Evolutionary conservation across 257 asterid genomes (phyloP).

Genomic region (Phtheirospermum japonicum): DNA sequence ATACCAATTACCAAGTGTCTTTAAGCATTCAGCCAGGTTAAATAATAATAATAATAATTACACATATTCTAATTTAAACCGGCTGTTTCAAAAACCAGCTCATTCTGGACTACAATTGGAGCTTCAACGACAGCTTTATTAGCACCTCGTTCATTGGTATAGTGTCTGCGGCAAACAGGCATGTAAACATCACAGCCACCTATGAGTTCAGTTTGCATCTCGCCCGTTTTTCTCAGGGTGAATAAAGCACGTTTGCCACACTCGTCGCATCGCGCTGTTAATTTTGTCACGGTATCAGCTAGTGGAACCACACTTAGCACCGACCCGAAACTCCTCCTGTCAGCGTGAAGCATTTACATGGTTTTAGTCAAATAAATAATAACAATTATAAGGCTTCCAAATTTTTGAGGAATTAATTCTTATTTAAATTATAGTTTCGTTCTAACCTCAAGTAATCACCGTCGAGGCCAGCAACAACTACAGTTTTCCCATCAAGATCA

Average conservation of each 20-base stretch:
- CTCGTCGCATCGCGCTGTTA: constrained; percentile 74
- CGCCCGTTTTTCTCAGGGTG: constrained; percentile 66
- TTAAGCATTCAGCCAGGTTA: too few species aligned
- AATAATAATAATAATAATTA: too few species aligned
- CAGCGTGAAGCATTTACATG: neutral
- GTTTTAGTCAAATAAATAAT: too few species aligned
- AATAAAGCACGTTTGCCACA: constrained; percentile 70
- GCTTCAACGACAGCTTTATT: constrained; percentile 20
- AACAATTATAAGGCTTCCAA: too few species aligned
- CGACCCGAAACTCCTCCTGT: constrained; percentile 64
- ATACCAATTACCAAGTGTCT: too few species aligned
- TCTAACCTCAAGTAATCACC: constrained; percentile 77
- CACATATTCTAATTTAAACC: too few species aligned
- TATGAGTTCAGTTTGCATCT: constrained; percentile 59
- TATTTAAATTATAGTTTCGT: neutral
- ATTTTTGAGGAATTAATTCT: neutral
- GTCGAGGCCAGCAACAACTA: constrained; percentile 85
- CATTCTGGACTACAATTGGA: neutral
- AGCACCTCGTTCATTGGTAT: constrained; percentile 35
- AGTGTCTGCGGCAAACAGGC: constrained; percentile 92
- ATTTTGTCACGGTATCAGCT: constrained; percentile 74
- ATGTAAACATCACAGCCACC: constrained; percentile 85
- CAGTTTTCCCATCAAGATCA: constrained; percentile 67
- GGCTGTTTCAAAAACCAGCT: constrained; percentile 17
- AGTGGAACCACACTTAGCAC: constrained; percentile 71